phyloP scores from a whole-genome alignment of 768 basidiomycete species.

The Termitomyces sp. region DNA sequence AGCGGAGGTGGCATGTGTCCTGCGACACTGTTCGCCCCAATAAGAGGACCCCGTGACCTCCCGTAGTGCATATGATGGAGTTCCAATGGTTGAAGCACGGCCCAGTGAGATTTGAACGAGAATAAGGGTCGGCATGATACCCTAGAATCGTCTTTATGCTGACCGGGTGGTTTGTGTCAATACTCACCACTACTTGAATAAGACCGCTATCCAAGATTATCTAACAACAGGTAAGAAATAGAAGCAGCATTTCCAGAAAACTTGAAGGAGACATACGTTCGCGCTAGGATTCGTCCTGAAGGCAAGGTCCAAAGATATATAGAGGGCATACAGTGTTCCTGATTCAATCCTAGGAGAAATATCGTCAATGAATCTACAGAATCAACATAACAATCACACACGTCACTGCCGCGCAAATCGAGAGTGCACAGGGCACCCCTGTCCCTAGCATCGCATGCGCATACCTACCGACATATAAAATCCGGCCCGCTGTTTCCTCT shows the following conservation, averaged over 20 bases:
- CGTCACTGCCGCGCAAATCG: conserved; percentile 29
- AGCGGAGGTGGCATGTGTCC: neutral
- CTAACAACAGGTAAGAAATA: neutral
- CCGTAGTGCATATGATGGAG: neutral
- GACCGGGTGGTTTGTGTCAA: neutral
- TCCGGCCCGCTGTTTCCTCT: conserved; percentile 24
- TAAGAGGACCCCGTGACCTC: neutral
- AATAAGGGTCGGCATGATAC: conserved; percentile 16
- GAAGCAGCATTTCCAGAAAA: conserved; percentile 12
- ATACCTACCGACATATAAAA: conserved; percentile 25
- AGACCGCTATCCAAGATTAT: conserved; percentile 13
- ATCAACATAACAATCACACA: conserved; percentile 13
- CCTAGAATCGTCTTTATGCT: conserved; percentile 1
- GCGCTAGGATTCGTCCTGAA: conserved; percentile 18
- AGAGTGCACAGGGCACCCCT: conserved; percentile 23
- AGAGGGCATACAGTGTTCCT: conserved; percentile 29
- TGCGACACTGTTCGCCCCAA: conserved; percentile 4
- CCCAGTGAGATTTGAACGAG: conserved; percentile 11
- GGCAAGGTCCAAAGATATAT: conserved; percentile 24
- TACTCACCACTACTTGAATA: conserved; percentile 15
- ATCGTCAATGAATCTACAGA: neutral
- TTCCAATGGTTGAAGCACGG: conserved; percentile 5
- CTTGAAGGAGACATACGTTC: conserved; percentile 14
- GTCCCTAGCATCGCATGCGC: conserved; percentile 20
- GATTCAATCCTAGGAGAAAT: conserved; percentile 28